Evolutionary conservation across 371 early-diverging fungal species (phyloP), one percentile per base, ranked within the genome.

Genomic region (Nematocida sp.): DNA sequence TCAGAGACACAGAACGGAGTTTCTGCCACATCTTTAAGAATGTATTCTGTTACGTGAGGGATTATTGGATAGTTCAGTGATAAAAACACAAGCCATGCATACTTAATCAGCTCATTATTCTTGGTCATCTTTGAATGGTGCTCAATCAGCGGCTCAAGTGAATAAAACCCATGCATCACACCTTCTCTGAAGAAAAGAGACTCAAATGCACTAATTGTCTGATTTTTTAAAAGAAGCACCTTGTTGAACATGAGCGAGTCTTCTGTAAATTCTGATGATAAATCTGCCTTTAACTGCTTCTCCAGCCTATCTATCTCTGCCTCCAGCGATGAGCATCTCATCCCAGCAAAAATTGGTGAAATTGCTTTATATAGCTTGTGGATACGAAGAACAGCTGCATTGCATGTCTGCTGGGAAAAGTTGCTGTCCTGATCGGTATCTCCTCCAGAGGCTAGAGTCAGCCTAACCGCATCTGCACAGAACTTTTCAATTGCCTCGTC

Each of bases 341-440:
- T 7, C 5, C 40, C 70, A 11, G 6, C 7, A n/a, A 57, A 33
- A 11, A 42, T 52, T 42, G 25, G 70, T 4, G 20, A 15, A 70
- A 55, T n/a, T 6, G 4, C 18, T 86, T 97, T 96, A 70, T 91
- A 87, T 73, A 95, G 90, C 27, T 92, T 95, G 88, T 89, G 92
- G 54, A 99, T 88, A 86, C 94, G 92, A 80, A 97, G 90, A 73
- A 97, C 94, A 67, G 93, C 94, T 57, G 94, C 92, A 86, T 97
- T 94, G 73, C 98, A 97, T n/a, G 93, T 94, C 20, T 91, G 85
- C 84, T 94, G 93, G 83, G 93, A 91, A 89, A 98, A 99, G 91
- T 99, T 98, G 85, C 97, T 97, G 90, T 99, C 99, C 85, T 98
- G 97, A 64, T 94, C 90, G 69, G 90, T 88, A 86, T 99, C 96